Base-by-base conservation (phyloP, 192 early-diverging fungal genomes). In the Gigaspora rosea region DNA sequence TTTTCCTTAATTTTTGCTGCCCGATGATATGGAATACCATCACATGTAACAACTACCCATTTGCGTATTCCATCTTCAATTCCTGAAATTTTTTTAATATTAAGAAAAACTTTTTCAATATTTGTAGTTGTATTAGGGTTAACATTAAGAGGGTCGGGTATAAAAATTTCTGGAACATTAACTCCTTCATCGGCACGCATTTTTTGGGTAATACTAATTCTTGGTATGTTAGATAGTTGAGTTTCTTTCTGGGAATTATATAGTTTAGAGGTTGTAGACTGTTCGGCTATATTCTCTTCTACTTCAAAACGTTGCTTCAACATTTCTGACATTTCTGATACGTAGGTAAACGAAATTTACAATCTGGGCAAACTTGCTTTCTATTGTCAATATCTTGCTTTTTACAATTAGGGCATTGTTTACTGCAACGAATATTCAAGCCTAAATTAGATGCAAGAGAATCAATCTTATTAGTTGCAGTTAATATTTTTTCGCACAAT, bases 51-150 rank as follows among this genome's bases (percentile, higher is more conserved):
- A n/a, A n/a, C n/a, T n/a, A n/a, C n/a, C n/a, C n/a, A n/a, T n/a
- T n/a, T n/a, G n/a, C n/a, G 52, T 15, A 35, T 72, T 72, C 70
- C 54, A 58, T 72, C 52, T 20, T 72, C 27, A 56, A 72, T 57
- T 46, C 33, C 70, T 72, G 70, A 15, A 32, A 72, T 72, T 72
- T 8, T 57, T 20, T 72, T 22, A 32, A 72, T 72, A 56, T 72
- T 50, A 10, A 6, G 33, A 27, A 70, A 48, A 70, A 70, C 68
- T 50, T 70, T 70, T 70, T 70, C 64, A 12, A 70, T 20, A 52
- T 70, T 70, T 70, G 20, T 8, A 20, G 50, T 70, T 51, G 49
- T 50, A 70, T 70, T 70, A 50, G 68, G 49, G 50, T 70, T 70
- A 50, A 70, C 33, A 20, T 70, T 52, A 50, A 70, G 33, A 70